Percentiles rank a stretch among this genome's conserved stretches.
Evolutionary conservation across 768 basidiomycete genomes (phyloP).

Genomic region (Ramaria rubella): DNA sequence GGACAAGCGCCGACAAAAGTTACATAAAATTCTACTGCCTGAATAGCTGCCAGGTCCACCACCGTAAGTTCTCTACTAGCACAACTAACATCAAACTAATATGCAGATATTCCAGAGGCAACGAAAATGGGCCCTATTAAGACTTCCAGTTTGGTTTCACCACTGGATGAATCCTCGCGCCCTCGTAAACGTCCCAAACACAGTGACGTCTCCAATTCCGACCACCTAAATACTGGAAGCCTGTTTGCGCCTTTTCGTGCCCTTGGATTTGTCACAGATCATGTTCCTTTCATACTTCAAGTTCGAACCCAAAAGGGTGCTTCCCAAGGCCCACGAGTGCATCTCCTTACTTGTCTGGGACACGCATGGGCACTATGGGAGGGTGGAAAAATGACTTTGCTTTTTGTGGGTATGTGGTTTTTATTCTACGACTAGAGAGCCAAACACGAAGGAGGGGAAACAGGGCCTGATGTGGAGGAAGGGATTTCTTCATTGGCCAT

Average conservation of each 20-base stretch:
- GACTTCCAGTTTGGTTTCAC: background rate
- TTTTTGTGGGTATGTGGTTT: slow-evolving; percentile 80
- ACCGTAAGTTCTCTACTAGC: too few relatives aligned
- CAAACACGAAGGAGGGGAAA: too few relatives aligned
- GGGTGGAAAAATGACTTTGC: slow-evolving; percentile 82
- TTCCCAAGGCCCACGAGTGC: slow-evolving; percentile 74
- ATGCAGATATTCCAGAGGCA: too few relatives aligned
- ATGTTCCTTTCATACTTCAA: slow-evolving; percentile 84
- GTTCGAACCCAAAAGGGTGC: slow-evolving; percentile 79
- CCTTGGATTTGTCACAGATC: slow-evolving; percentile 89
- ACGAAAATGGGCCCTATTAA: background rate
- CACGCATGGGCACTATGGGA: slow-evolving; percentile 95
- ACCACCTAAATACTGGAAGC: slow-evolving; percentile 4
- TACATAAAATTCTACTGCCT: too few relatives aligned
- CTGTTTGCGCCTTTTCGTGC: slow-evolving; percentile 94
- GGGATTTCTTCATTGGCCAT: slow-evolving; percentile 71
- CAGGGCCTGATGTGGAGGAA: slow-evolving; percentile 63
- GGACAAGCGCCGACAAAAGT: background rate
- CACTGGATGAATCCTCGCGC: slow-evolving; percentile 7
- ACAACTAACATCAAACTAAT: too few relatives aligned
- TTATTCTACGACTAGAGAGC: background rate
- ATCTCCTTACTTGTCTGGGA: slow-evolving; percentile 83
- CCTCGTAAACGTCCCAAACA: slow-evolving; percentile 14
- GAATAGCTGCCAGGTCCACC: too few relatives aligned
- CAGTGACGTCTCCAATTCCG: slow-evolving; percentile 10